Evolutionary conservation across 495 filamentous ascomycete genomes (phyloP).

Genomic region (Rusavskia elegans): DNA sequence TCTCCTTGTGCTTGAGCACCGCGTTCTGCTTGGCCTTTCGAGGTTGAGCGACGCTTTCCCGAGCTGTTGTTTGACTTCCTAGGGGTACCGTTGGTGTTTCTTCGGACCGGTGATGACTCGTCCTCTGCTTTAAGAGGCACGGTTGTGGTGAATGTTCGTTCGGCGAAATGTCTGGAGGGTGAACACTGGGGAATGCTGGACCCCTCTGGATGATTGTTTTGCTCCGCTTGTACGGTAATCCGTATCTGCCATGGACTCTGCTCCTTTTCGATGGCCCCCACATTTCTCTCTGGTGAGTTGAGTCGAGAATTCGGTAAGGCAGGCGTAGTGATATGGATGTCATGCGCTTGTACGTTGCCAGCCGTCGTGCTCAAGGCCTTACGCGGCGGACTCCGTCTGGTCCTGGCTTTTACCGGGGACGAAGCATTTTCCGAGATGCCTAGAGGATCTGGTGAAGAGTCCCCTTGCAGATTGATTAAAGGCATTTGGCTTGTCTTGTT

Average conservation of each 20-base stretch:
- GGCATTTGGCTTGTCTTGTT: too few species aligned
- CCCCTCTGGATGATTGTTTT: conserved; percentile 25
- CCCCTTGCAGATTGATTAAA: neutral
- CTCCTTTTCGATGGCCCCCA: conserved; percentile 17
- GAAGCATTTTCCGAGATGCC: neutral
- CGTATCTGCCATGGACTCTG: conserved; percentile 42
- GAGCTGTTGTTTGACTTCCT: conserved; percentile 21
- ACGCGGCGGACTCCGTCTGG: conserved; percentile 1
- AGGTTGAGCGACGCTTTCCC: conserved; percentile 10
- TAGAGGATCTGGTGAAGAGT: conserved; percentile 4
- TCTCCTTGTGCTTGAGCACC: conserved; percentile 21
- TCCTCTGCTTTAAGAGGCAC: conserved; percentile 37
- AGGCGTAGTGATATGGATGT: conserved; percentile 10
- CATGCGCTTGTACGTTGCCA: conserved; percentile 10
- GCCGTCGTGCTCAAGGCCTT: conserved; percentile 5
- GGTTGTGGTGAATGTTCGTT: conserved; percentile 31
- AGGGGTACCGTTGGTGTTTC: conserved; percentile 27
- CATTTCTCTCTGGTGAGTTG: conserved; percentile 2
- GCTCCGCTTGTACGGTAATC: conserved; percentile 41
- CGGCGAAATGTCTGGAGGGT: conserved; percentile 20
- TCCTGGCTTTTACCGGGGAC: neutral
- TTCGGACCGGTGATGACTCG: conserved; percentile 19
- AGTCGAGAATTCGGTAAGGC: neutral
- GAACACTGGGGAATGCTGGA: conserved; percentile 16
- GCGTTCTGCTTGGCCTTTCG: conserved; percentile 20